Conservation (phyloP, 1,284 basidiomycete genomes). For the Earliella scabrosa region DNA sequence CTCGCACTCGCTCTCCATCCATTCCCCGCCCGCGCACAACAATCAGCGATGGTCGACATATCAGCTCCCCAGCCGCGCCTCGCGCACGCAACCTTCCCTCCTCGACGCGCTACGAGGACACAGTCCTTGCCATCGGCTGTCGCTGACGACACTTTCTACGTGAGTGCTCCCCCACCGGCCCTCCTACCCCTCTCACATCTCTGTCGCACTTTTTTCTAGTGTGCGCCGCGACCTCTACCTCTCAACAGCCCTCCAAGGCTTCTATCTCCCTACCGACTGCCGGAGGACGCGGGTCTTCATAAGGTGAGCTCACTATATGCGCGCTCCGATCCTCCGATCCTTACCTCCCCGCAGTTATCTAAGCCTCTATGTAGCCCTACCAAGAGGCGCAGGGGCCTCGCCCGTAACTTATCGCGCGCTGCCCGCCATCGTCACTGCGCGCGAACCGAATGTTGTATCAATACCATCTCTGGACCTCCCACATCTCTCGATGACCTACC, state of each 20-base stretch:
- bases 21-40: conserved; percentile 7
- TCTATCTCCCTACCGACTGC: conserved; percentile 32
- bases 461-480: conserved; percentile 21
- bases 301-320: conserved; percentile 22
- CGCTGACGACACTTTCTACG: conserved; percentile 30
- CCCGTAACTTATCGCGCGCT: conserved; percentile 30
- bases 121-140: conserved; percentile 20
- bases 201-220: conserved; percentile 24
- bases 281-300: conserved; percentile 24
- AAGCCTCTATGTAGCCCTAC: conserved; percentile 36
- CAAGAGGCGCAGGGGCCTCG: conserved; percentile 33
- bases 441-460: conserved; percentile 32
- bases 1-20: background rate
- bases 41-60: conserved; percentile 24
- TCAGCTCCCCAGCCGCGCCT: conserved; percentile 31
- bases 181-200: conserved; percentile 3
- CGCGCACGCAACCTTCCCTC: conserved; percentile 19
- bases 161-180: conserved; percentile 16
- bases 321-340: conserved; percentile 14
- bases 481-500: conserved; percentile 35
- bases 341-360: conserved; percentile 28
- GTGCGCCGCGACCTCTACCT: conserved; percentile 10
- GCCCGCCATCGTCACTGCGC: conserved; percentile 32
- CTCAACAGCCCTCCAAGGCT: conserved; percentile 31
- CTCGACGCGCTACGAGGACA: conserved; percentile 10